A percentile compares a stretch with the other conserved stretches of the same genome.
phyloP scores from a whole-genome alignment of 306 rosid genomes.

The Glycine tomentella region DNA sequence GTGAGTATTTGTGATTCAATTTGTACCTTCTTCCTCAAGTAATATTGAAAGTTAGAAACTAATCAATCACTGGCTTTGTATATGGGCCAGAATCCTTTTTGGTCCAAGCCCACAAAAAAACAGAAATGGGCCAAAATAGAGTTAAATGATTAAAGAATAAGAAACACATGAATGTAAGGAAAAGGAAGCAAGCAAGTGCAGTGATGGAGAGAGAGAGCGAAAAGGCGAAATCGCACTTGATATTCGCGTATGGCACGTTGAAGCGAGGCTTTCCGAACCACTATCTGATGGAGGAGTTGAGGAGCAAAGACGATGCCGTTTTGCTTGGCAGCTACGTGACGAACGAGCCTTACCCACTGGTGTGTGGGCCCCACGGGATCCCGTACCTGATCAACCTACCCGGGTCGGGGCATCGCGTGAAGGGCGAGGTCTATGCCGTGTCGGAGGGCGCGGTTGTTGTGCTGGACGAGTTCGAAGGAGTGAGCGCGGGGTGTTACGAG shows the following conservation, averaged over 20 bases:
- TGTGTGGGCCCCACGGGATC: slow-evolving; percentile 70
- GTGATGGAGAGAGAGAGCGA: background rate
- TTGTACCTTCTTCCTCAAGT: too few species aligned
- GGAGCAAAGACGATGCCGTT: slow-evolving; percentile 60
- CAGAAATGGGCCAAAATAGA: background rate
- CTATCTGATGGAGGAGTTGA: slow-evolving; percentile 49
- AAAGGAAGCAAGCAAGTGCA: background rate
- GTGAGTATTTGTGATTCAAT: too few species aligned
- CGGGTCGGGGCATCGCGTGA: slow-evolving; percentile 57
- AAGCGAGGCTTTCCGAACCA: slow-evolving; percentile 70
- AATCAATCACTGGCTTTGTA: too few species aligned
- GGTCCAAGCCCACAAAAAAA: slow-evolving; percentile 26
- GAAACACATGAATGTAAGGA: background rate
- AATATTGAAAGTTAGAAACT: too few species aligned
- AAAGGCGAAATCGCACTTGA: slow-evolving; percentile 34
- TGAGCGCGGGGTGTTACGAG: slow-evolving; percentile 59
- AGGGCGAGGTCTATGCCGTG: slow-evolving; percentile 71
- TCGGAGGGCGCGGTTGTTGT: slow-evolving; percentile 53
- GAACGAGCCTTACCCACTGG: slow-evolving; percentile 52
- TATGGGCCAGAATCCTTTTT: background rate
- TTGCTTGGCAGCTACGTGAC: slow-evolving; percentile 50
- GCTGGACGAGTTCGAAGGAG: slow-evolving; percentile 68
- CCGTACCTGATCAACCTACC: slow-evolving; percentile 73
- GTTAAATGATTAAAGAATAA: background rate
- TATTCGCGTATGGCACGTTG: slow-evolving; percentile 70